phyloP scores from a whole-genome alignment of 139 green algal genomes.

The Chlorella sorokiniana region DNA sequence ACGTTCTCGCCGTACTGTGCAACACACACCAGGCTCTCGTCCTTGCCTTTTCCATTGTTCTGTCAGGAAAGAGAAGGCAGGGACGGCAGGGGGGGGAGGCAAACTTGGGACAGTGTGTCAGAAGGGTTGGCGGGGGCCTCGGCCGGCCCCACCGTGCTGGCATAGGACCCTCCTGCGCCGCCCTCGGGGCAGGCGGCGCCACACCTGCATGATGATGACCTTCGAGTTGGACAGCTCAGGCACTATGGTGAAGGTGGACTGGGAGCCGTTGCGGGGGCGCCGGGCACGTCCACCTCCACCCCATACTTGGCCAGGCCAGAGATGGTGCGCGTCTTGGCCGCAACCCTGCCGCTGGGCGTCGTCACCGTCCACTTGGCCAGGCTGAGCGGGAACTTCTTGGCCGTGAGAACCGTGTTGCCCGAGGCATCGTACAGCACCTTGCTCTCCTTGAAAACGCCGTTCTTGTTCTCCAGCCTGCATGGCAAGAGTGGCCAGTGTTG shows the following conservation, averaged over 20 bases:
- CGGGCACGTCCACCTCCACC: neutral
- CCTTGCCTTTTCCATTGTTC: constrained; percentile 12
- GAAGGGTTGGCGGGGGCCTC: no score
- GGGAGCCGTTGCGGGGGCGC: neutral
- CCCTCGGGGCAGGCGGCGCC: no score
- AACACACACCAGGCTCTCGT: neutral
- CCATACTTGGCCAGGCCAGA: constrained; percentile 15
- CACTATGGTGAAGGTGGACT: neutral
- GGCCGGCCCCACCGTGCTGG: neutral
- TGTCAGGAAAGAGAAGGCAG: no score
- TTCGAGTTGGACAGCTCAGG: neutral
- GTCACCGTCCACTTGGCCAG: constrained; percentile 17
- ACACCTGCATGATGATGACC: constrained; percentile 9
- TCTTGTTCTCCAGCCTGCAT: constrained; percentile 7
- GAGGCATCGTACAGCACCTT: neutral
- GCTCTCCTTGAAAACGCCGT: neutral
- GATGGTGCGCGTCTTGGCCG: constrained; percentile 5
- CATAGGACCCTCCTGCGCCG: neutral
- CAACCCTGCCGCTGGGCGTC: neutral
- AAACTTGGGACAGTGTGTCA: neutral
- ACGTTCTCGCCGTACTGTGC: neutral
- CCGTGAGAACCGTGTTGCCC: neutral
- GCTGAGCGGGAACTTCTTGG: constrained; percentile 6
- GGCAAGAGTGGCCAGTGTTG: neutral
- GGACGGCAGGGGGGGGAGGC: neutral